Evolutionary conservation across 345 rosid species (phyloP).

Genomic region (Garcia nutans): DNA sequence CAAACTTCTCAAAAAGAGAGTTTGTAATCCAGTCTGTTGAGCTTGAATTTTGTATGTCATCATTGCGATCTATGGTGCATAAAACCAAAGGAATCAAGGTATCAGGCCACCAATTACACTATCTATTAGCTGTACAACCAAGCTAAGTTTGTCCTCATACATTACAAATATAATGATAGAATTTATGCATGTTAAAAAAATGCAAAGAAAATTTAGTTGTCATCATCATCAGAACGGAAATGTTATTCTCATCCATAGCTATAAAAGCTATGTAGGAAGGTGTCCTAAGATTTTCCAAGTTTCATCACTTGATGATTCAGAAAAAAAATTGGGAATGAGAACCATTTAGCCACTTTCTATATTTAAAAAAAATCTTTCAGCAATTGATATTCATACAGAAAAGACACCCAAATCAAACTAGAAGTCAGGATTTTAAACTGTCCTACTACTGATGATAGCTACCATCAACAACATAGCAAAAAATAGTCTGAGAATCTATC

Average conservation of each 20-base stretch:
- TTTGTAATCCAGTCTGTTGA: slow-evolving; percentile 30
- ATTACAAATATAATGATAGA: neutral
- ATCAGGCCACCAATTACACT: neutral
- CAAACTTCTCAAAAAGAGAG: slow-evolving; percentile 12
- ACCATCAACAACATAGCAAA: too few species aligned
- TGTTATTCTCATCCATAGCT: slow-evolving; percentile 58
- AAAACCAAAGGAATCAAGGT: neutral
- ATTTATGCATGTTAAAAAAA: neutral
- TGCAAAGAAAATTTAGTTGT: neutral
- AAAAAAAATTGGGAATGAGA: too few species aligned
- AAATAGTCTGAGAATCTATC: too few species aligned
- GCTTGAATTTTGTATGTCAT: slow-evolving; percentile 26
- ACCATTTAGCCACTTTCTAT: too few species aligned
- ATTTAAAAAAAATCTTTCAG: too few species aligned
- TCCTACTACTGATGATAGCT: too few species aligned
- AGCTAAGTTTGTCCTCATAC: neutral
- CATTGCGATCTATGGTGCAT: slow-evolving; percentile 10
- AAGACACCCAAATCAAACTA: too few species aligned
- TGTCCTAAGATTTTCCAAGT: slow-evolving; percentile 60
- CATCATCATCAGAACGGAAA: slow-evolving; percentile 49
- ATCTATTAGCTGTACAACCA: too few species aligned
- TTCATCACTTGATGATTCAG: slow-evolving; percentile 43
- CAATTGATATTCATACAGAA: too few species aligned
- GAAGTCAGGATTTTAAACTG: too few species aligned
- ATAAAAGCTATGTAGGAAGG: slow-evolving; percentile 53